Evolutionary conservation across 495 filamentous ascomycete genomes (phyloP), one percentile per base, ranked within the genome.

Genomic region (Massariosphaeria phaeospora): DNA sequence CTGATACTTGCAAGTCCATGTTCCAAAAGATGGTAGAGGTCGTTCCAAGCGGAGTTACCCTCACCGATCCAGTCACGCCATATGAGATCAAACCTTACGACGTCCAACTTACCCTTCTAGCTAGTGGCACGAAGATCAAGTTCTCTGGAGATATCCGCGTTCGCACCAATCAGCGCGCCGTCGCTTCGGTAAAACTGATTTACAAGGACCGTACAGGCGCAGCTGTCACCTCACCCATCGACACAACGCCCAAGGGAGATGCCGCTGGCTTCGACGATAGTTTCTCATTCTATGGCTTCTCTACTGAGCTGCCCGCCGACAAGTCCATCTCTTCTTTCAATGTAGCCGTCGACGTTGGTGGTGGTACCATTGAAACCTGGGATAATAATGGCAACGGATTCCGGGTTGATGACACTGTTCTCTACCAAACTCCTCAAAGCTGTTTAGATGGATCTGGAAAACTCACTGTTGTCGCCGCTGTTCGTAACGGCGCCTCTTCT

Each of bases 1-100:
- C 67, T 65, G 63, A 48, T 30, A 66, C 72, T 26, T 85, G 82
- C 64, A 63, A 68, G 52, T 67, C 62, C 3, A 69, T 82, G 38
- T 70, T 83, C 13, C 75, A 78, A 55, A 76, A 75, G 53, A 75
- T 85, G 78, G 79, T 85, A 41, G 79, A 85, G n/a, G 70, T 72
- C 2, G 79, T 83, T 0, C 80, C 82, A 2, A 53, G 59, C 5
- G 71, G 71, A 2, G 75, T 78, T 10, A 68, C 69, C 10, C 69
- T 85, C 23, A 75, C 78, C 6, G 66, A 67, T 45, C 71, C 75
- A 23, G 76, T 84, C 41, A 67, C 68, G 23, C 80, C 82, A 1
- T 82, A 82, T 57, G 73, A 73, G 20, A 70, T 82, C 52, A 84
- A 84, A 69, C 80, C 80, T 18, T 71, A 75, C 41, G 72, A 75